phyloP scores from a whole-genome alignment of 768 basidiomycete species.

The Dioszegia crocea region DNA sequence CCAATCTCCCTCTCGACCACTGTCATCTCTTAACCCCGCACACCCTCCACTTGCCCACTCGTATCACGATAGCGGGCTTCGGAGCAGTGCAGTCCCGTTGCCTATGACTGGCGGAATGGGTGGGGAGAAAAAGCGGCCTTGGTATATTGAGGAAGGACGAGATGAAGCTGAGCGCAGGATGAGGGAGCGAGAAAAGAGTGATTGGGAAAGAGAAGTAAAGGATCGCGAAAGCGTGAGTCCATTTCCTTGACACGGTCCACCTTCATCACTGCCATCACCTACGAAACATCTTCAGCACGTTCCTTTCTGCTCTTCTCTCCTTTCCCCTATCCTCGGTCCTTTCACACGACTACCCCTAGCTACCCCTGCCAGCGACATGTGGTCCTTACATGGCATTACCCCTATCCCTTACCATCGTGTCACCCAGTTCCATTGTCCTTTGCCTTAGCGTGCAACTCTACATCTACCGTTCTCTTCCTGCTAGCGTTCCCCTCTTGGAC shows the following conservation, averaged over 20 bases:
- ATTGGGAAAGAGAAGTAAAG: not conserved
- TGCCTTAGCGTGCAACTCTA: too few relatives aligned
- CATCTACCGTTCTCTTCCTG: not conserved
- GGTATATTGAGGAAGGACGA: conserved; percentile 27
- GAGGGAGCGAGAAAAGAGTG: not conserved
- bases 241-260: not conserved
- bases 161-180: conserved; percentile 4
- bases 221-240: conserved; percentile 36
- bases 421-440: too few relatives aligned
- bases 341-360: too few relatives aligned
- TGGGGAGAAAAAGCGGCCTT: conserved; percentile 7
- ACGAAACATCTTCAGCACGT: too few relatives aligned
- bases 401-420: too few relatives aligned
- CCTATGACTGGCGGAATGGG: not conserved
- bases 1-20: not conserved
- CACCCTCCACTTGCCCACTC: not conserved
- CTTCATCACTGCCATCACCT: not conserved
- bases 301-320: too few relatives aligned
- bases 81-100: not conserved
- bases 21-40: too few relatives aligned
- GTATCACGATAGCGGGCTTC: not conserved
- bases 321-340: too few relatives aligned
- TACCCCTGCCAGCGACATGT: too few relatives aligned
- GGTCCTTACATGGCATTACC: too few relatives aligned
- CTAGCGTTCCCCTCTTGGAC: not conserved